Conservation (phyloP, 106 monocot genomes). For the Dendrobium catenatum region DNA sequence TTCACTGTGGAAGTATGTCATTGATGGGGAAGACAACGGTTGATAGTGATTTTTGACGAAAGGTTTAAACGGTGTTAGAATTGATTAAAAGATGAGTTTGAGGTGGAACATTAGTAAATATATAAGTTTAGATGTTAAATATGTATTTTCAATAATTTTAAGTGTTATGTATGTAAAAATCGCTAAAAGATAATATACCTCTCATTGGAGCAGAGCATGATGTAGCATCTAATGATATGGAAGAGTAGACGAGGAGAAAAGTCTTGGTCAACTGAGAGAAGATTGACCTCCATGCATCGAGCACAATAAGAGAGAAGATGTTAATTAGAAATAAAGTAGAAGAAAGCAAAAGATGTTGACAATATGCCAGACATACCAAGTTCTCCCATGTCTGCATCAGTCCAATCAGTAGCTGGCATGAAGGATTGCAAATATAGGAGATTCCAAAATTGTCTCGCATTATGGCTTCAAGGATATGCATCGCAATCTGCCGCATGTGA, state of each 20-base stretch:
- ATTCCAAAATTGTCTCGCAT: slow-evolving; percentile 25
- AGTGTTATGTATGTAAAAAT: no score
- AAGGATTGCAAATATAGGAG: slow-evolving; percentile 26
- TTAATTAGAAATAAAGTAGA: not conserved
- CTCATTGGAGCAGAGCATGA: slow-evolving; percentile 28
- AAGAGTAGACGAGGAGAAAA: slow-evolving; percentile 54
- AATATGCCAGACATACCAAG: slow-evolving; percentile 12
- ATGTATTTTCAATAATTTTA: no score
- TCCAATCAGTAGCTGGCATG: slow-evolving; percentile 8
- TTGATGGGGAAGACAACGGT: no score
- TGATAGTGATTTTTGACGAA: no score
- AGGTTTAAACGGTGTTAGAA: no score
- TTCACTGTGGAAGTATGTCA: no score
- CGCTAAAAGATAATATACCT: slow-evolving; percentile 7
- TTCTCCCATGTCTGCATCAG: slow-evolving; percentile 30
- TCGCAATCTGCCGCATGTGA: slow-evolving; percentile 31
- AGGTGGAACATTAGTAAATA: no score
- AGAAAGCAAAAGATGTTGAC: not conserved
- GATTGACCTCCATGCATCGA: slow-evolving; percentile 16
- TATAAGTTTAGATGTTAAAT: no score
- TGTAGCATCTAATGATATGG: slow-evolving; percentile 52
- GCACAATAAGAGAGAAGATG: not conserved
- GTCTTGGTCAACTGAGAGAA: slow-evolving; percentile 17
- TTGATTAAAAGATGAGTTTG: no score
- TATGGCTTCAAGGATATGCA: slow-evolving; percentile 59